Conservation (phyloP, 805 yeast genomes). For the Wickerhamiella sergipiensis region DNA sequence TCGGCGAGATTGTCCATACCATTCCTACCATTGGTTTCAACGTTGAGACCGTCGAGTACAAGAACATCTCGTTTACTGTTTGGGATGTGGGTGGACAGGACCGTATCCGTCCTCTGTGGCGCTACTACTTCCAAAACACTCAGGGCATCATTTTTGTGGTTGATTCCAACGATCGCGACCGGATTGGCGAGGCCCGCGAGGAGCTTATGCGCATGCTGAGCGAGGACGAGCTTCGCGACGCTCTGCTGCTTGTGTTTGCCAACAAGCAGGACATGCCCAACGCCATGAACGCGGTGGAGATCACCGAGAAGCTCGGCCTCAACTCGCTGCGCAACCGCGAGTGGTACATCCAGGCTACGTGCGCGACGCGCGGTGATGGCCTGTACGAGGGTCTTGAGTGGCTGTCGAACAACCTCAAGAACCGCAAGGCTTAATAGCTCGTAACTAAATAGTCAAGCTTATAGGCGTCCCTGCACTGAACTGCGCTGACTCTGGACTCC, state of each 20-base stretch:
- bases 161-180: constrained; percentile 95
- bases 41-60: constrained; percentile 94
- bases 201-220: constrained; percentile 96
- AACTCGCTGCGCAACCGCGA: constrained; percentile 97
- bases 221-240: constrained; percentile 96
- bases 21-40: constrained; percentile 96
- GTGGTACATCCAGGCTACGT: constrained; percentile 97
- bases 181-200: constrained; percentile 95
- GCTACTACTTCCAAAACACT: constrained; percentile 97
- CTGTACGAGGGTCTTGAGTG: constrained; percentile 95
- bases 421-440: constrained; percentile 19
- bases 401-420: constrained; percentile 84
- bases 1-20: constrained; percentile 92
- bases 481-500: too few relatives aligned
- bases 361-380: constrained; percentile 99
- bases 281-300: constrained; percentile 98
- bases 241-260: constrained; percentile 87
- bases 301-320: constrained; percentile 91
- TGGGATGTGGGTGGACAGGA: constrained; percentile 99
- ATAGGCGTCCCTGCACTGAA: too few relatives aligned
- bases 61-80: constrained; percentile 90
- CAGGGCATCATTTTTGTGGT: constrained; percentile 97
- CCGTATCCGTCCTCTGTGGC: constrained; percentile 96
- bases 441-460: not conserved
- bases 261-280: constrained; percentile 98